These are phyloP conservation scores for Protea cynaroides DNA, from an alignment of 164 flowering plant species.

Conservation along the genomic window DNA sequence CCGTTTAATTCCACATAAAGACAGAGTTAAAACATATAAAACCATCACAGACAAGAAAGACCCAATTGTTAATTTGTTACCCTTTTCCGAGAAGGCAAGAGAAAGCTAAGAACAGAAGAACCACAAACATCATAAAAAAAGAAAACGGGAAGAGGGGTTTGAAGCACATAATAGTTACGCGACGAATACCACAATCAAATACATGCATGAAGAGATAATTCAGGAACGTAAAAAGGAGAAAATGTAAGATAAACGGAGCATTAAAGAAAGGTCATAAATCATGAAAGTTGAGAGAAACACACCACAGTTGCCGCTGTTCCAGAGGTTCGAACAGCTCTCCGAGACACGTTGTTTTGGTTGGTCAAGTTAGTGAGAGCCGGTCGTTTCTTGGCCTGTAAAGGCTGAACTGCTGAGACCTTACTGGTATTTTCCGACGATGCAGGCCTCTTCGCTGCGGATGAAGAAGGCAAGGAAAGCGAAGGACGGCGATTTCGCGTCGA, in stretches of 20 bases:
- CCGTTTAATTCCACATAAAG: neutral
- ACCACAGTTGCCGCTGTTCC: conserved; percentile 16
- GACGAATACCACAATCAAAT: too few species aligned
- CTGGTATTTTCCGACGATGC: conserved; percentile 15
- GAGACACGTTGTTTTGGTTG: conserved; percentile 13
- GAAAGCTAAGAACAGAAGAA: neutral
- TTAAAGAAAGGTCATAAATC: too few species aligned
- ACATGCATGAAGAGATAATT: too few species aligned
- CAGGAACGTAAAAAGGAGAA: neutral
- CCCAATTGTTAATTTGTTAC: too few species aligned
- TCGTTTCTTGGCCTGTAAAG: conserved; percentile 25
- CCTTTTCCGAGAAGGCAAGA: neutral
- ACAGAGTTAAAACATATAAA: too few species aligned
- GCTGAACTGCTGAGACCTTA: conserved; percentile 10
- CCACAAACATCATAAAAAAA: too few species aligned
- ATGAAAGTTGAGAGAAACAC: neutral
- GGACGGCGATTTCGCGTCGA: conserved; percentile 22
- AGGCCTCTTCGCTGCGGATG: conserved; percentile 18
- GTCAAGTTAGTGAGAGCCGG: conserved; percentile 28
- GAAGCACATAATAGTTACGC: neutral
- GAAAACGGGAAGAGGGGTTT: neutral
- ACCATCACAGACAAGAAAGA: too few species aligned
- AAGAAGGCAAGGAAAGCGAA: conserved; percentile 14
- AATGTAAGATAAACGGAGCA: neutral
- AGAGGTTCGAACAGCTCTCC: conserved; percentile 5